phyloP scores from a whole-genome alignment of 2,329 filamentous ascomycete species.

The Alternaria gansuensis region DNA sequence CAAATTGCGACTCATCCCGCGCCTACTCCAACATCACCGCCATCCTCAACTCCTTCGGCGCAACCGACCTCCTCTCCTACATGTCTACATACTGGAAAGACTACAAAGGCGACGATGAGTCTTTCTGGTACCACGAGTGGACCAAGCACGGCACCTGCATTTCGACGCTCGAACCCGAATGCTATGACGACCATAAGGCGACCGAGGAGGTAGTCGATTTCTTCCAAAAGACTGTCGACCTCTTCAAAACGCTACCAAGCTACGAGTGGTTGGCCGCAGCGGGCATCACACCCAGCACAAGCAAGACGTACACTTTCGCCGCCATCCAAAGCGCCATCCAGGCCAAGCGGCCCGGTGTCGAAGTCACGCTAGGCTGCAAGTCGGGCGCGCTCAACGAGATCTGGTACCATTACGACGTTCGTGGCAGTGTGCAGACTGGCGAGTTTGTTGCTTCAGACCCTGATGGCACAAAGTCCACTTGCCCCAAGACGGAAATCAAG shows the following conservation, averaged over 20 bases:
- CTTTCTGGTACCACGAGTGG: constrained; percentile 77
- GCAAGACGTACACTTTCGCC: constrained; percentile 66
- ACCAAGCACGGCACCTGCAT: constrained; percentile 78
- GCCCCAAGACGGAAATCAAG: constrained; percentile 69
- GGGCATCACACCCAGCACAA: constrained; percentile 65
- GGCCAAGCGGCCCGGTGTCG: constrained; percentile 61
- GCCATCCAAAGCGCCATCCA: constrained; percentile 68
- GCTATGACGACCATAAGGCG: constrained; percentile 67
- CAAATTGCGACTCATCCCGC: constrained; percentile 69
- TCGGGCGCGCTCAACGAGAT: constrained; percentile 61
- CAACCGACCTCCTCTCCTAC: constrained; percentile 66
- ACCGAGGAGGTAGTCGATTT: constrained; percentile 74
- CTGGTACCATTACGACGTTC: constrained; percentile 71
- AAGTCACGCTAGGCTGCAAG: constrained; percentile 68
- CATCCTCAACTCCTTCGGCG: constrained; percentile 66
- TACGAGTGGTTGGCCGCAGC: constrained; percentile 70
- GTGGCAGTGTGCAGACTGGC: constrained; percentile 67
- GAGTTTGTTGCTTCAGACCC: constrained; percentile 66
- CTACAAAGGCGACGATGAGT: constrained; percentile 68
- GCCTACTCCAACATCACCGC: constrained; percentile 71
- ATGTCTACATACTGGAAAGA: constrained; percentile 79
- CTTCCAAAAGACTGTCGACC: constrained; percentile 70
- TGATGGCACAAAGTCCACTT: constrained; percentile 68
- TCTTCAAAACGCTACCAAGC: constrained; percentile 73
- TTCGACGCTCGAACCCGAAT: constrained; percentile 70